Conservation (phyloP, 2,329 filamentous ascomycete species). For the Ophiostoma ulmi region DNA sequence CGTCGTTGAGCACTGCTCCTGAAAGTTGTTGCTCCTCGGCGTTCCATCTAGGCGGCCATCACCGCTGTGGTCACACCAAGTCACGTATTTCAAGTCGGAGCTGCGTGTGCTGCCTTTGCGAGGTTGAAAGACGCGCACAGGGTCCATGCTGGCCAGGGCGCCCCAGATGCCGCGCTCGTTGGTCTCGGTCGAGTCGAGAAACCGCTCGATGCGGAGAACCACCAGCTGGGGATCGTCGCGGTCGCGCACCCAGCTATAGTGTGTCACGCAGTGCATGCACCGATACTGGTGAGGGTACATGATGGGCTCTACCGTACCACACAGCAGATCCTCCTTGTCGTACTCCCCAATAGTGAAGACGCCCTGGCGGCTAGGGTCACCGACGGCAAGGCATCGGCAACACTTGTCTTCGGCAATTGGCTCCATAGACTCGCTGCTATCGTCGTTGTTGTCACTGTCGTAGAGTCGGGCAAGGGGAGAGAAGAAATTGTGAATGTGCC, state of each 20-base stretch:
- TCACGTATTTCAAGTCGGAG: background rate
- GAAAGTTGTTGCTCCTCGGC: background rate
- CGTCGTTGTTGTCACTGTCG: background rate
- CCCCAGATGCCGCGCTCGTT: background rate
- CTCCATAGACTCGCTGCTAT: too few relatives aligned
- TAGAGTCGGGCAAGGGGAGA: too few relatives aligned
- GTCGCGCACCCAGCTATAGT: conserved; percentile 8
- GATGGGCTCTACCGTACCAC: background rate
- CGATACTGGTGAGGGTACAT: conserved; percentile 5
- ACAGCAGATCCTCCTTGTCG: background rate
- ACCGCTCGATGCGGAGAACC: background rate
- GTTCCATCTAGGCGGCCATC: background rate
- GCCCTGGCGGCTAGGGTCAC: background rate
- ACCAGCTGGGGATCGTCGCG: background rate
- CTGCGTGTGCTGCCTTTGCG: background rate
- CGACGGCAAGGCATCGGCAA: conserved; percentile 5
- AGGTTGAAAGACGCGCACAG: background rate
- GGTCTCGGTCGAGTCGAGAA: background rate
- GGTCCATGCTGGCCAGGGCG: background rate
- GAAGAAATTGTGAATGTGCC: background rate
- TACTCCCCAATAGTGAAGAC: background rate
- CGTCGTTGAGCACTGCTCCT: background rate
- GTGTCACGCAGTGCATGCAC: background rate
- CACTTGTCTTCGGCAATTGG: background rate
- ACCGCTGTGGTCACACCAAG: conserved; percentile 10